phyloP scores from a whole-genome alignment of 495 filamentous ascomycete genomes.

The Penicillium macrosclerotiorum region DNA sequence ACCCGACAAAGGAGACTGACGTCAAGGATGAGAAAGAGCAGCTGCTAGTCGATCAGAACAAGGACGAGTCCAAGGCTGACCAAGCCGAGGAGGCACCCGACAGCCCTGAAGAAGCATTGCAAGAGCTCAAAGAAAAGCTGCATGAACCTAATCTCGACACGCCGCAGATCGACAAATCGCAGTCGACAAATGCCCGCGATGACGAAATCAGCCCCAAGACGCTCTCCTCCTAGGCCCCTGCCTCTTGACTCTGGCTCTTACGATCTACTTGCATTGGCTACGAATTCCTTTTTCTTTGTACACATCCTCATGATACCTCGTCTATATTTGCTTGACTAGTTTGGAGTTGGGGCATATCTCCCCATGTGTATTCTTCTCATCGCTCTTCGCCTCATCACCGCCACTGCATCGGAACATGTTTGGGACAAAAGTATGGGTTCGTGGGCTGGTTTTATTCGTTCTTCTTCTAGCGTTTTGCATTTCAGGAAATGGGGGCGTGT shows the following conservation, averaged over 20 bases:
- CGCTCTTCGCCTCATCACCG: too few relatives aligned
- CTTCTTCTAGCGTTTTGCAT: too few relatives aligned
- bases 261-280: background rate
- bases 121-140: background rate
- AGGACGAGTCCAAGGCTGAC: background rate
- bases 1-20: background rate
- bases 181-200: background rate
- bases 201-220: slow-evolving; percentile 1
- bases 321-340: background rate
- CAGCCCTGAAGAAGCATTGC: background rate
- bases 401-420: too few relatives aligned
- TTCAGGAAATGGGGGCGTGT: too few relatives aligned
- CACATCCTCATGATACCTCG: slow-evolving; percentile 4
- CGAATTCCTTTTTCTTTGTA: background rate
- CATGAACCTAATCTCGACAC: background rate
- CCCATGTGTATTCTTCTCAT: too few relatives aligned
- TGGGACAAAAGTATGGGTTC: slow-evolving; percentile 2
- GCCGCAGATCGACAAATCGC: background rate
- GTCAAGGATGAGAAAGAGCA: background rate
- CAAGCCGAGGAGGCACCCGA: background rate
- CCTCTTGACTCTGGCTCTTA: too few relatives aligned
- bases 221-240: background rate
- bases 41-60: background rate
- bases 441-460: too few relatives aligned
- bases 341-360: background rate